Percentiles rank a stretch among this genome's conserved stretches.
Conservation (phyloP, 2,329 filamentous ascomycete species). For the Pseudocercospora crystallina region DNA sequence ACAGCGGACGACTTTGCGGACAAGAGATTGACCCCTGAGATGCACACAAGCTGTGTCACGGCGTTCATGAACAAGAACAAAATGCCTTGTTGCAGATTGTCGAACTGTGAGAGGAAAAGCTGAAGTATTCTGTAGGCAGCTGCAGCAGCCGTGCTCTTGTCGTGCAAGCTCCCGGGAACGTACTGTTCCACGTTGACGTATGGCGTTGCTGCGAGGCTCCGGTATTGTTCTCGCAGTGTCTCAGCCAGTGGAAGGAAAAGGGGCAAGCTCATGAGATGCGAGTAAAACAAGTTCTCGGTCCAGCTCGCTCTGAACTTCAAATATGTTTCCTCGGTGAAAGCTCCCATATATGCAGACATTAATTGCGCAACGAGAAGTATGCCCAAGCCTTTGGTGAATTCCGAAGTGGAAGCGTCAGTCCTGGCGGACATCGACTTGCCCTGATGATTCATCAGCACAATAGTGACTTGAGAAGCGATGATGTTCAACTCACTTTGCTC, state of each 20-base stretch:
- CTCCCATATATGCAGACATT: constrained; percentile 88
- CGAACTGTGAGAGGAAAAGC: constrained; percentile 14
- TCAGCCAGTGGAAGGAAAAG: constrained; percentile 72
- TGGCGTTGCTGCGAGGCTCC: constrained; percentile 59
- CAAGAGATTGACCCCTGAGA: constrained; percentile 92
- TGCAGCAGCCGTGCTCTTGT: constrained; percentile 5
- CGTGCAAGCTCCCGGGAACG: constrained; percentile 2
- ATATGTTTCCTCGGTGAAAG: constrained; percentile 93
- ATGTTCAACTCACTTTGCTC: constrained; percentile 64
- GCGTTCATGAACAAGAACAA: constrained; percentile 74
- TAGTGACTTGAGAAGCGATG: not conserved
- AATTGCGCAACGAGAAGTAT: constrained; percentile 87
- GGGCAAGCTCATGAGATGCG: constrained; percentile 71
- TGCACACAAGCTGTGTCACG: constrained; percentile 89
- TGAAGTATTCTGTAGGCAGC: constrained; percentile 10
- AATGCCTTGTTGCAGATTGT: constrained; percentile 62
- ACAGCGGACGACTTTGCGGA: constrained; percentile 85
- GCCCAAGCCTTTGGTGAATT: constrained; percentile 68
- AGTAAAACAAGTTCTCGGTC: constrained; percentile 97
- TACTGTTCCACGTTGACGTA: constrained; percentile 37
- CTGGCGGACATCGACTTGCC: constrained; percentile 45
- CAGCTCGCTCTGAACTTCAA: constrained; percentile 81
- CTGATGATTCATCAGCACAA: constrained; percentile 31
- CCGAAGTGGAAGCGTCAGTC: constrained; percentile 40
- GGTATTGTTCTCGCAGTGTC: constrained; percentile 64